phyloP scores from a whole-genome alignment of 164 flowering plant species.

The Protea cynaroides region DNA sequence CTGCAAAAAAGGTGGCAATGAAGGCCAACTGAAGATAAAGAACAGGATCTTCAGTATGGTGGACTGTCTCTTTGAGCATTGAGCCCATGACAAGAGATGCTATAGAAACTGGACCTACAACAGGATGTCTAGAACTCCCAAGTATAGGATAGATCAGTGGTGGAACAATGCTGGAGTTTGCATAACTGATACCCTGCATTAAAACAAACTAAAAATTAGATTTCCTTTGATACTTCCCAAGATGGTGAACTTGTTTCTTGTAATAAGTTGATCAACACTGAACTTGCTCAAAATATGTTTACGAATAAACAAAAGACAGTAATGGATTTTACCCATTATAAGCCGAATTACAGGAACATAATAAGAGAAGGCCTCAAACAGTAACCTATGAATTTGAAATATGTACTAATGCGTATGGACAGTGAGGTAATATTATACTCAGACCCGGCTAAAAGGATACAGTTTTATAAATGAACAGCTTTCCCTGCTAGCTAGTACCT shows the following conservation, averaged over 20 bases:
- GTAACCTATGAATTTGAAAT: too few relatives aligned
- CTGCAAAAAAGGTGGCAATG: constrained; percentile 58
- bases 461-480: neutral
- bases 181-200: constrained; percentile 59
- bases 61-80: constrained; percentile 41
- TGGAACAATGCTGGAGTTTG: constrained; percentile 71
- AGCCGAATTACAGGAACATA: neutral
- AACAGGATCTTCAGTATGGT: constrained; percentile 21
- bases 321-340: neutral
- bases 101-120: constrained; percentile 54
- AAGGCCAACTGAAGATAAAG: constrained; percentile 44
- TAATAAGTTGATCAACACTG: neutral
- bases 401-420: neutral
- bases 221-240: constrained; percentile 80
- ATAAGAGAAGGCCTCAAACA: neutral
- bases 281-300: neutral
- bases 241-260: constrained; percentile 41
- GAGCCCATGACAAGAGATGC: constrained; percentile 61
- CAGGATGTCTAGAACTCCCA: constrained; percentile 59
- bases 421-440: neutral
- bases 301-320: neutral
- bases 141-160: constrained; percentile 55
- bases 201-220: neutral
- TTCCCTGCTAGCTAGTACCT: constrained; percentile 95
- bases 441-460: neutral